These are phyloP conservation scores for Cryptococcus neoformans DNA, from an alignment of 1,284 basidiomycete species.

Conservation along the genomic window DNA sequence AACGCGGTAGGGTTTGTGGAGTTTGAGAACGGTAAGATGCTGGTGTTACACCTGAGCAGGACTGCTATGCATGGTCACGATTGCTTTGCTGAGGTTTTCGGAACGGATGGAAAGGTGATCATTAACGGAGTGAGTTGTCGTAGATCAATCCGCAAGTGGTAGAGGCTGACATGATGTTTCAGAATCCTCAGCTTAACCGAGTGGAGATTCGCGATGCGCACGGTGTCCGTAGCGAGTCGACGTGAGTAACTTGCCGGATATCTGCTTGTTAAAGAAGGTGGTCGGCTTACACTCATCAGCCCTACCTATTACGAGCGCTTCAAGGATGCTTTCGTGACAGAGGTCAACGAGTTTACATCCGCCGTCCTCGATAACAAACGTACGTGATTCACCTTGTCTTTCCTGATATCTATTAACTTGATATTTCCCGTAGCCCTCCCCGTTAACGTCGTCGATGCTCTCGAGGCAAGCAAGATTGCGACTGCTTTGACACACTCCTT, in stretches of 20 bases:
- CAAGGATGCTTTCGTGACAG: conserved; percentile 33
- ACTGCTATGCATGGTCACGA: conserved; percentile 33
- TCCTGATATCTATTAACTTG: not conserved
- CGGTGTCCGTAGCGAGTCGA: conserved; percentile 28
- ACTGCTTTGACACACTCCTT: conserved; percentile 25
- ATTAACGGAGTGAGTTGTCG: conserved; percentile 24
- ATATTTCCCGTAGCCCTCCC: conserved; percentile 13
- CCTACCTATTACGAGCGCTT: conserved; percentile 20
- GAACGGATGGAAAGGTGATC: conserved; percentile 26
- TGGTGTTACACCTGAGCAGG: conserved; percentile 24
- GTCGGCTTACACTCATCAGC: not conserved
- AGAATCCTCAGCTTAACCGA: conserved; percentile 25
- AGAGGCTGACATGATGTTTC: not conserved
- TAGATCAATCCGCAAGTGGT: no score
- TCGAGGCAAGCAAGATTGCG: conserved; percentile 31
- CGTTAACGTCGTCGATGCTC: conserved; percentile 21
- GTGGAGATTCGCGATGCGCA: conserved; percentile 27
- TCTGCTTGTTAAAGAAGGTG: no score
- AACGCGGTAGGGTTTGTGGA: conserved; percentile 28
- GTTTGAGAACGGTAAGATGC: conserved; percentile 13
- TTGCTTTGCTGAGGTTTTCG: conserved; percentile 28
- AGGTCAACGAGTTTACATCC: conserved; percentile 19
- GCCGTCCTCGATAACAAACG: conserved; percentile 10
- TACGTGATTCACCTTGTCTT: conserved; percentile 9
- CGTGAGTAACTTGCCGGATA: conserved; percentile 8